These are phyloP conservation scores for Trichoderma lentiforme DNA, from an alignment of 2,329 filamentous ascomycete species.

Conservation along the genomic window DNA sequence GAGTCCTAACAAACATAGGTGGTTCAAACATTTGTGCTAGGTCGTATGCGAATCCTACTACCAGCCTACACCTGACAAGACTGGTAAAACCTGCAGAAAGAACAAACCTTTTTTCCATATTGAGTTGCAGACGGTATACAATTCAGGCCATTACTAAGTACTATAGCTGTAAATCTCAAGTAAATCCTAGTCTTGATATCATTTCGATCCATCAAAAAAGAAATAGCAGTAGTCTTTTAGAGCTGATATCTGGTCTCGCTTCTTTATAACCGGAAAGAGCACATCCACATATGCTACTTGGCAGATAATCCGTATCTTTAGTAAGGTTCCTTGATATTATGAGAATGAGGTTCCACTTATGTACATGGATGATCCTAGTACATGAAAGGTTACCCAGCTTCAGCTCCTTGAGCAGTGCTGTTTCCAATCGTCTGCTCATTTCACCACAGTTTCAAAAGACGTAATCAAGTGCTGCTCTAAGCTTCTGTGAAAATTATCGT, in stretches of 20 bases:
- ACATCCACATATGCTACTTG: neutral
- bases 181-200: too few relatives aligned
- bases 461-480: neutral
- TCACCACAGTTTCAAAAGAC: neutral
- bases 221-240: too few relatives aligned
- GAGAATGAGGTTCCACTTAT: neutral
- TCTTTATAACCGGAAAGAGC: neutral
- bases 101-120: too few relatives aligned
- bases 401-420: neutral
- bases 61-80: too few relatives aligned
- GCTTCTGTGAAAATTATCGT: neutral
- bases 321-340: neutral
- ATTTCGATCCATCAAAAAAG: too few relatives aligned
- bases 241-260: neutral
- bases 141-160: too few relatives aligned
- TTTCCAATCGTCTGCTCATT: neutral
- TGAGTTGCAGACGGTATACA: too few relatives aligned
- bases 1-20: too few relatives aligned
- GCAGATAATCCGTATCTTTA: neutral
- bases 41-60: too few relatives aligned
- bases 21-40: too few relatives aligned
- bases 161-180: too few relatives aligned
- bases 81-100: too few relatives aligned
- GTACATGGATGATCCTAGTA: neutral
- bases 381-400: neutral